These are phyloP conservation scores for Gaeumannomyces sp. DNA, from an alignment of 2,329 filamentous ascomycete species.

Conservation along the genomic window DNA sequence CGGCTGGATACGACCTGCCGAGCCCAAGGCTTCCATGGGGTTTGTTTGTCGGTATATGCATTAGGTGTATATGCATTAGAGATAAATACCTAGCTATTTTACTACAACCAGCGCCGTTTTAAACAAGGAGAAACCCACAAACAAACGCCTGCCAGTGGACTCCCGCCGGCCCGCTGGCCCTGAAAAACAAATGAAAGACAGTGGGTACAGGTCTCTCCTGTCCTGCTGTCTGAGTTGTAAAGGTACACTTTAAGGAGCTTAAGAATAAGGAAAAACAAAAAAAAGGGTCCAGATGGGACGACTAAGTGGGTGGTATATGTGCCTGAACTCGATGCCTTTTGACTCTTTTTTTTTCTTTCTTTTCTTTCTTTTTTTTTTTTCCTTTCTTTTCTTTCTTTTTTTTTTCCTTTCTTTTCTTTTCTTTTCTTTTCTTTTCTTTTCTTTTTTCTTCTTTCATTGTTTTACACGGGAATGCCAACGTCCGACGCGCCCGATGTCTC, in stretches of 20 bases:
- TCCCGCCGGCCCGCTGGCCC: background rate
- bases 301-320: background rate
- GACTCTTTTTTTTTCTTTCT: no score
- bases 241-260: background rate
- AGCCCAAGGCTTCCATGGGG: no score
- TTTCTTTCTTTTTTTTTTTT: no score
- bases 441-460: background rate
- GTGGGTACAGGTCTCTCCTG: background rate
- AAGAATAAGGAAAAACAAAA: background rate
- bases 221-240: background rate
- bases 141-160: background rate
- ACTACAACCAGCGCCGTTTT: background rate
- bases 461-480: background rate
- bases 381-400: no score
- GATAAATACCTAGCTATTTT: no score
- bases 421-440: no score
- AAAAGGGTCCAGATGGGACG: background rate
- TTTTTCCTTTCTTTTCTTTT: no score
- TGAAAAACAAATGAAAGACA: background rate
- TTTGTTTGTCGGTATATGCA: background rate
- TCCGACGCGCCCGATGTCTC: constrained; percentile 3
- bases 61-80: background rate
- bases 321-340: background rate
- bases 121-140: background rate
- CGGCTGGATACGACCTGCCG: background rate